A percentile compares a stretch with the other conserved stretches of the same genome.
These are phyloP conservation scores for Scheffersomyces cryptocercus DNA, from an alignment of 1,139 yeast genomes.

Conservation along the genomic window DNA sequence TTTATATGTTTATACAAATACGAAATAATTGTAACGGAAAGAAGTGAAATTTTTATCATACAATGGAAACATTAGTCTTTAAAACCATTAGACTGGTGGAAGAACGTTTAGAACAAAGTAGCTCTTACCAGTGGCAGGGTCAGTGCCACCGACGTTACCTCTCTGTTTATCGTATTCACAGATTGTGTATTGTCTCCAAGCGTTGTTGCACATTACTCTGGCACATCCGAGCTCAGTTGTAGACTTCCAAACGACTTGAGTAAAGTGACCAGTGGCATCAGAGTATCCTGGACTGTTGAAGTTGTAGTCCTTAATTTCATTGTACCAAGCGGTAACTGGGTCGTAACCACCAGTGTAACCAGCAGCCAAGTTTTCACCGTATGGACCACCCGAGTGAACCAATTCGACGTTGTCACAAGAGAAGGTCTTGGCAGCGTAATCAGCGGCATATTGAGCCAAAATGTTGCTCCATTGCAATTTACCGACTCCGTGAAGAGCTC, in stretches of 20 bases:
- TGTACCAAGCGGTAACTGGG: slow-evolving; percentile 68
- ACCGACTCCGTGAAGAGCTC: slow-evolving; percentile 55
- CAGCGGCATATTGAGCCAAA: slow-evolving; percentile 48
- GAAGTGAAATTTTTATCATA: neutral
- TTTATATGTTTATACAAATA: too few relatives aligned
- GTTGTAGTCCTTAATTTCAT: slow-evolving; percentile 56
- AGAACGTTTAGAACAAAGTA: slow-evolving; percentile 56
- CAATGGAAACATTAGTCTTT: neutral
- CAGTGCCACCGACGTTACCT: slow-evolving; percentile 56
- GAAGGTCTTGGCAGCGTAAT: slow-evolving; percentile 43
- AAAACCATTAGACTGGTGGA: slow-evolving; percentile 21
- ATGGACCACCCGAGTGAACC: slow-evolving; percentile 51
- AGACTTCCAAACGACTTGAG: slow-evolving; percentile 68
- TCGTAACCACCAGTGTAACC: slow-evolving; percentile 48
- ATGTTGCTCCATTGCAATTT: slow-evolving; percentile 49
- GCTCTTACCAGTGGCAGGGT: slow-evolving; percentile 29
- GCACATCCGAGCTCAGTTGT: slow-evolving; percentile 65
- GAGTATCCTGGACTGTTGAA: slow-evolving; percentile 45
- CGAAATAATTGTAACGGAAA: neutral
- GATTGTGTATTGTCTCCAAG: slow-evolving; percentile 57
- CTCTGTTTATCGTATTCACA: slow-evolving; percentile 63
- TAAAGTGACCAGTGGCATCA: slow-evolving; percentile 61
- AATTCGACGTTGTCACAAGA: slow-evolving; percentile 56
- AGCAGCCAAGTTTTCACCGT: slow-evolving; percentile 64
- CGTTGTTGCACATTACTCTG: slow-evolving; percentile 47